A percentile compares a stretch with the other conserved stretches of the same genome.
Conservation (phyloP, 2,329 filamentous ascomycete genomes). For the Tolypocladium capitatum region DNA sequence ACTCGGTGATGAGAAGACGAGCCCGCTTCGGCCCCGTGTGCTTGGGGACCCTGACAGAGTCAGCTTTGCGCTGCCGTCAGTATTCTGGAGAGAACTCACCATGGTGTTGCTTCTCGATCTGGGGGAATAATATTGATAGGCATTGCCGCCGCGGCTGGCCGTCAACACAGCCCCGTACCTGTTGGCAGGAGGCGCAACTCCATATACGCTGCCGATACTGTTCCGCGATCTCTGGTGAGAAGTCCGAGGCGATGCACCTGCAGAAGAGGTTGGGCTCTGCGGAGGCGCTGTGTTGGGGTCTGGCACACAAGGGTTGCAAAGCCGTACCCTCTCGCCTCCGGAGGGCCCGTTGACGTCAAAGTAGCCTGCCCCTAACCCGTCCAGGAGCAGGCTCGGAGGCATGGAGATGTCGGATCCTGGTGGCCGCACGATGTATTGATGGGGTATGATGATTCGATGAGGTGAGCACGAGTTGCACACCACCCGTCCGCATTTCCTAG, state of each 20-base stretch:
- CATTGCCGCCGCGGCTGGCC: constrained; percentile 17
- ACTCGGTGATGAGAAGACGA: constrained; percentile 14
- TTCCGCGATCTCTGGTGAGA: constrained; percentile 33
- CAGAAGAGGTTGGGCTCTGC: constrained; percentile 24
- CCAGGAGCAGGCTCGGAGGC: constrained; percentile 21
- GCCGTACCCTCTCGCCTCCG: constrained; percentile 43
- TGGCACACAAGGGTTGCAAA: constrained; percentile 50
- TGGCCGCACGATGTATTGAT: constrained; percentile 81
- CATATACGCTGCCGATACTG: constrained; percentile 22
- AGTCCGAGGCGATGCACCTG: constrained; percentile 17
- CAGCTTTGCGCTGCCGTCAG: background rate
- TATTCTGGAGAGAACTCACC: constrained; percentile 19
- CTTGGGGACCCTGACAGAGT: constrained; percentile 1
- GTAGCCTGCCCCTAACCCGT: constrained; percentile 25
- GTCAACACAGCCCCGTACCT: constrained; percentile 25
- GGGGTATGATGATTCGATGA: constrained; percentile 86
- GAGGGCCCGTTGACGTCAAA: constrained; percentile 31
- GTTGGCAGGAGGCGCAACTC: constrained; percentile 13
- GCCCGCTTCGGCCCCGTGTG: background rate
- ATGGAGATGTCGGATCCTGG: constrained; percentile 34
- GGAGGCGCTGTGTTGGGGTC: constrained; percentile 47
- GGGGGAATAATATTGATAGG: constrained; percentile 19
- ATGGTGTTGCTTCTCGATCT: constrained; percentile 34
- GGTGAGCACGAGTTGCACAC: constrained; percentile 86
- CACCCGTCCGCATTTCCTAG: constrained; percentile 78